Evolutionary conservation across 2,329 filamentous ascomycete genomes (phyloP).

Genomic region (Pseudogymnoascus sp.): DNA sequence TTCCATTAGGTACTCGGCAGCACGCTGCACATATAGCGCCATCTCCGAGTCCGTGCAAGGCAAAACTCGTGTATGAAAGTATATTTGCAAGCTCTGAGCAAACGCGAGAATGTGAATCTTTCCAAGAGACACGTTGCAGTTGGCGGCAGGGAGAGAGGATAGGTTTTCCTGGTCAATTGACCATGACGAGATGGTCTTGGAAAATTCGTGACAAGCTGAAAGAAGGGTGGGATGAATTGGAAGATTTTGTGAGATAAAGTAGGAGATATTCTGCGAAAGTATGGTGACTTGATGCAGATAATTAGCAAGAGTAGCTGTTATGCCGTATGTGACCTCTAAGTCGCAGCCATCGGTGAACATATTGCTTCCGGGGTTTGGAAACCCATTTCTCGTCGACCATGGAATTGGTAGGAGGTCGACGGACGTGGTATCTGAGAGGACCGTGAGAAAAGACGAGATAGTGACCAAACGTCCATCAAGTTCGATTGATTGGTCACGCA

Average conservation of each 20-base stretch:
- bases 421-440: neutral
- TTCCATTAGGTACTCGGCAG: neutral
- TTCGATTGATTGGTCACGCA: neutral
- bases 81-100: neutral
- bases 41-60: neutral
- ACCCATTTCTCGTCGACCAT: neutral
- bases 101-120: neutral
- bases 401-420: neutral
- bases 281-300: neutral
- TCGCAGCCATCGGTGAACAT: neutral
- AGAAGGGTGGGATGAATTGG: neutral
- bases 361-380: neutral
- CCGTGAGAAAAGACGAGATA: neutral
- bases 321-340: neutral
- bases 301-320: neutral
- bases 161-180: neutral
- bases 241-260: neutral
- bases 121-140: neutral
- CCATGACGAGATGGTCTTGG: neutral
- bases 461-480: neutral
- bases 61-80: neutral
- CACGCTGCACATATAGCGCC: neutral
- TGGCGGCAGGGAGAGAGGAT: neutral
- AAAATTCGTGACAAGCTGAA: neutral
- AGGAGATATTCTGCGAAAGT: neutral